These are phyloP conservation scores for Fusarium incarnatum DNA, from an alignment of 2,329 filamentous ascomycete genomes.

Conservation along the genomic window DNA sequence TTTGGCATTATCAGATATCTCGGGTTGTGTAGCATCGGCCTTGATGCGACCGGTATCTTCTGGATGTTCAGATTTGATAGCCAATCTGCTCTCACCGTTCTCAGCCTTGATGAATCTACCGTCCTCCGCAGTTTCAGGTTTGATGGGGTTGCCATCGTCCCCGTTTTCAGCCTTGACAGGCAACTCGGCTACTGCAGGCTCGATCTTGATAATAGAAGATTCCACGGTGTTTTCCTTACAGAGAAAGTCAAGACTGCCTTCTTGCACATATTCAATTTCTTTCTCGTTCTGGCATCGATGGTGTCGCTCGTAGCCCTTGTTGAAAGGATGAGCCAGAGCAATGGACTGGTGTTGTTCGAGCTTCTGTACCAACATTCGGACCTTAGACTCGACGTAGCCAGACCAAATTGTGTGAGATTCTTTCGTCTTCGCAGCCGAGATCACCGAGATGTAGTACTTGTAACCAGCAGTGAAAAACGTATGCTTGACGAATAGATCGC, in stretches of 20 bases:
- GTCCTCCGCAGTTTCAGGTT: slow-evolving; percentile 53
- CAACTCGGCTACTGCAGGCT: slow-evolving; percentile 41
- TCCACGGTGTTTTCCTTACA: slow-evolving; percentile 55
- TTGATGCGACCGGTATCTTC: slow-evolving; percentile 48
- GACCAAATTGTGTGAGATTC: slow-evolving; percentile 90
- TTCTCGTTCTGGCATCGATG: slow-evolving; percentile 73
- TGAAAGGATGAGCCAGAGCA: slow-evolving; percentile 87
- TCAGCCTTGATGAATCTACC: slow-evolving; percentile 22
- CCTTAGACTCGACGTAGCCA: slow-evolving; percentile 92
- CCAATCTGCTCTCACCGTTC: slow-evolving; percentile 39
- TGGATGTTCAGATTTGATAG: slow-evolving; percentile 31
- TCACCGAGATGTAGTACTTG: slow-evolving; percentile 94
- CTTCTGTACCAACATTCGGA: slow-evolving; percentile 84
- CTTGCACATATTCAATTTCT: slow-evolving; percentile 65
- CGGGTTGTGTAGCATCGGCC: slow-evolving; percentile 22
- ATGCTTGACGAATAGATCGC: slow-evolving; percentile 88
- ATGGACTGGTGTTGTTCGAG: slow-evolving; percentile 86
- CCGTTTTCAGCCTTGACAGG: slow-evolving; percentile 59
- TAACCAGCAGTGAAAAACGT: slow-evolving; percentile 93
- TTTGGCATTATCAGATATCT: slow-evolving; percentile 19
- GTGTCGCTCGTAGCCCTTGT: slow-evolving; percentile 88
- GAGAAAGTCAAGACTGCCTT: slow-evolving; percentile 63
- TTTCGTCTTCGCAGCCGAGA: slow-evolving; percentile 83
- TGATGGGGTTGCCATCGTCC: slow-evolving; percentile 54
- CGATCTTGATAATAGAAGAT: slow-evolving; percentile 44